Evolutionary conservation across 2,329 filamentous ascomycete species (phyloP).

Genomic region (Ceratocystis cubensis): DNA sequence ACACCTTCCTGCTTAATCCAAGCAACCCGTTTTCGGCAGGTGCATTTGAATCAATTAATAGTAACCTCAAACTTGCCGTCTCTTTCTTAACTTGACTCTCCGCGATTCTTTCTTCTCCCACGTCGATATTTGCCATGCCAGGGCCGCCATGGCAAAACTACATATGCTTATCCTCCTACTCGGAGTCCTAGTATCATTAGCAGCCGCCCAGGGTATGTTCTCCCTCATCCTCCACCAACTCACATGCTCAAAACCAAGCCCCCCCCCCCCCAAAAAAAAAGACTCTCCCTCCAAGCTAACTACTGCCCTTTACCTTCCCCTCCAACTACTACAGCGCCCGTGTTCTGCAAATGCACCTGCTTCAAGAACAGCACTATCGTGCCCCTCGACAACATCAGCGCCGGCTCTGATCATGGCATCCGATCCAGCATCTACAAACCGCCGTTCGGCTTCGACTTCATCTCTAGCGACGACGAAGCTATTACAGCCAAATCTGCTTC

Average conservation of each 20-base stretch:
- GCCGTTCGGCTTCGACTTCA: conserved; percentile 23
- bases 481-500: conserved; percentile 11
- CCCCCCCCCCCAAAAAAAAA: conserved; percentile 22
- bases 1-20: background rate
- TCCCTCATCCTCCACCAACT: background rate
- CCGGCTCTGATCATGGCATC: conserved; percentile 23
- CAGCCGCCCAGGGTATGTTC: conserved; percentile 34
- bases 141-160: conserved; percentile 31
- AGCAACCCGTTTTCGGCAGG: background rate
- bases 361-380: conserved; percentile 59
- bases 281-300: conserved; percentile 1
- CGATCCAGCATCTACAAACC: conserved; percentile 23
- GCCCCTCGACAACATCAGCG: conserved; percentile 34
- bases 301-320: background rate
- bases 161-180: conserved; percentile 29
- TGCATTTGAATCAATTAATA: background rate
- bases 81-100: background rate
- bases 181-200: conserved; percentile 28
- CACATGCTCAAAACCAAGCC: background rate
- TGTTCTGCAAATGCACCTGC: conserved; percentile 59
- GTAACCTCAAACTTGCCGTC: background rate
- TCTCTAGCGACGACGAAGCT: conserved; percentile 17
- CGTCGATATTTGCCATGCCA: conserved; percentile 11
- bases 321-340: conserved; percentile 35
- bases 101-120: background rate